phyloP scores from a whole-genome alignment of 176 grass and related monocot genomes.

The Rhipidocladum racemiflorum region DNA sequence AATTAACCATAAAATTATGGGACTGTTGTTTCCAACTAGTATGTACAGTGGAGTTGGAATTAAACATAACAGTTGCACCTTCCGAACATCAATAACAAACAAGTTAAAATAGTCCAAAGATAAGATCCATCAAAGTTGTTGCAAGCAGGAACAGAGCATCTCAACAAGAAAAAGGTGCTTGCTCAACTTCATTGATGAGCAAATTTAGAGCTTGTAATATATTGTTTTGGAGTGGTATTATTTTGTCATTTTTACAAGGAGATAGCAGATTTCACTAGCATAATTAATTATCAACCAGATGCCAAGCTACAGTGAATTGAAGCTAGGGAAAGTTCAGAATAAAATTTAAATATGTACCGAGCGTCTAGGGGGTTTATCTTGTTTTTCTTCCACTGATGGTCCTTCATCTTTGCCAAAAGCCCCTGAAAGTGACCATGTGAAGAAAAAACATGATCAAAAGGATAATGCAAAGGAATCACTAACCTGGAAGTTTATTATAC shows the following conservation, averaged over 20 bases:
- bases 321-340: neutral
- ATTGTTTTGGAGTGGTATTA: neutral
- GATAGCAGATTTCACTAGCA: neutral
- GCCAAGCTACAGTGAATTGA: neutral
- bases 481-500: constrained; percentile 17
- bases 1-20: neutral
- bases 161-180: neutral
- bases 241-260: neutral
- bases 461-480: neutral
- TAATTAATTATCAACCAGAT: neutral
- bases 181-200: neutral
- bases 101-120: neutral
- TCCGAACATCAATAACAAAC: neutral
- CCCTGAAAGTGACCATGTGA: constrained; percentile 29
- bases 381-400: constrained; percentile 30
- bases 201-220: neutral
- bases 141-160: neutral
- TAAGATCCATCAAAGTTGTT: neutral
- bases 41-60: neutral
- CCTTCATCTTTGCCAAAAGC: constrained; percentile 39
- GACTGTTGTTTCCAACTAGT: neutral
- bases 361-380: constrained; percentile 33
- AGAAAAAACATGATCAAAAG: constrained; percentile 9
- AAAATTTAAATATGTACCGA: constrained; percentile 35
- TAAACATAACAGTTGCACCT: neutral